These are phyloP conservation scores for Solanum virginianum DNA, from an alignment of 257 asterid species.

Conservation along the genomic window DNA sequence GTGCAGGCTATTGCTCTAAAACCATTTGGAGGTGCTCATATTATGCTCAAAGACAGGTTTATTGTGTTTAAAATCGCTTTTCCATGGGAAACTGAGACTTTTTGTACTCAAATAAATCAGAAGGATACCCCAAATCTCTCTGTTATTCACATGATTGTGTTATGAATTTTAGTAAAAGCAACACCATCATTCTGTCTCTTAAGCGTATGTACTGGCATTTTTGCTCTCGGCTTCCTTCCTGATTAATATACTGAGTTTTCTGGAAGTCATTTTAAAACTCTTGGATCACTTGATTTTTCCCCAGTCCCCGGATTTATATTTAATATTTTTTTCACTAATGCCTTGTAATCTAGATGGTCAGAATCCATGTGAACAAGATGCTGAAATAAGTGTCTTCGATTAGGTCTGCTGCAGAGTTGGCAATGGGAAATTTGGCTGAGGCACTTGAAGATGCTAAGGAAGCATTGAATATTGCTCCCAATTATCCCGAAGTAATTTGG, in stretches of 20 bases:
- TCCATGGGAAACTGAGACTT: not conserved
- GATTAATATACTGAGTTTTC: not conserved
- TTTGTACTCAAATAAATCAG: not conserved
- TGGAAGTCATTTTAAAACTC: not conserved
- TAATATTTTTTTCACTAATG: not conserved
- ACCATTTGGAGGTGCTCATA: conserved; percentile 71
- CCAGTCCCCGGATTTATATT: not conserved
- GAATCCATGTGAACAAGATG: conserved; percentile 1
- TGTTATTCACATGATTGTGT: not conserved
- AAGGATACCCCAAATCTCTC: not conserved
- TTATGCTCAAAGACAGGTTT: conserved; percentile 60
- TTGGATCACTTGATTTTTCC: not conserved
- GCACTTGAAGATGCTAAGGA: conserved; percentile 73
- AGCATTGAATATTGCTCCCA: conserved; percentile 51
- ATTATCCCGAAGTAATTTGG: conserved; percentile 44
- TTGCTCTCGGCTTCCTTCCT: not conserved
- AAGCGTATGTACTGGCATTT: not conserved
- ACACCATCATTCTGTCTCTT: not conserved
- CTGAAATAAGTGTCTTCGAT: conserved; percentile 4
- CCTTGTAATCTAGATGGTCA: not conserved
- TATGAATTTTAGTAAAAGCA: not conserved
- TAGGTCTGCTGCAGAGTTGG: conserved; percentile 65
- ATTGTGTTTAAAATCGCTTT: conserved; percentile 1
- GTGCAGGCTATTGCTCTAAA: conserved; percentile 74
- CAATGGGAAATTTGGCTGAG: conserved; percentile 40